phyloP scores from a whole-genome alignment of 2,329 filamentous ascomycete genomes.

The Paraphaeosphaeria minitans region DNA sequence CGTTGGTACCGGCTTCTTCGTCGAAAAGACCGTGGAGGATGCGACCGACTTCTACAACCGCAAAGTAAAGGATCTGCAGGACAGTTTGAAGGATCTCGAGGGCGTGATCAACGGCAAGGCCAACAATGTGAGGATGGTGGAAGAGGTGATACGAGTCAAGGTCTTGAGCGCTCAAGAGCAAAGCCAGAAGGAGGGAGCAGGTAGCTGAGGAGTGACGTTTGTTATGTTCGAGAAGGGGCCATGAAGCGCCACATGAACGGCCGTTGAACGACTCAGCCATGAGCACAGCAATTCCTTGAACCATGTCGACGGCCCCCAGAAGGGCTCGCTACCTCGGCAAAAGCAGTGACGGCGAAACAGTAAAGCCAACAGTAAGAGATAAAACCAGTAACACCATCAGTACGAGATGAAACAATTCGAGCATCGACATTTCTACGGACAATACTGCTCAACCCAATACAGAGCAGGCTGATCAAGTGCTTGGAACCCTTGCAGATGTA shows the following conservation, averaged over 20 bases:
- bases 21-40: constrained; percentile 77
- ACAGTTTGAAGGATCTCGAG: constrained; percentile 70
- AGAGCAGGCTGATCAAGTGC: neutral
- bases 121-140: constrained; percentile 81
- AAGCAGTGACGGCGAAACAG: neutral
- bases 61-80: constrained; percentile 69
- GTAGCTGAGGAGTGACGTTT: constrained; percentile 20
- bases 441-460: neutral
- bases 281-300: neutral
- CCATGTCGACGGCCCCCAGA: neutral
- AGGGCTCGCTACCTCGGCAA: neutral
- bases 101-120: constrained; percentile 76
- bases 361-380: constrained; percentile 1
- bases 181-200: constrained; percentile 29
- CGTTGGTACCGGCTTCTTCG: constrained; percentile 90
- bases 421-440: neutral
- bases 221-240: neutral
- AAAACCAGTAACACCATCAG: neutral
- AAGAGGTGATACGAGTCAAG: constrained; percentile 66
- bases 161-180: constrained; percentile 42
- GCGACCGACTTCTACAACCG: constrained; percentile 69
- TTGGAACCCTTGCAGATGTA: neutral
- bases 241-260: neutral
- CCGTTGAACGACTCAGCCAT: neutral
- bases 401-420: constrained; percentile 3